A percentile compares a stretch with the other conserved stretches of the same genome.
phyloP scores from a whole-genome alignment of 176 grass and related monocot species.

The Carex parvula region DNA sequence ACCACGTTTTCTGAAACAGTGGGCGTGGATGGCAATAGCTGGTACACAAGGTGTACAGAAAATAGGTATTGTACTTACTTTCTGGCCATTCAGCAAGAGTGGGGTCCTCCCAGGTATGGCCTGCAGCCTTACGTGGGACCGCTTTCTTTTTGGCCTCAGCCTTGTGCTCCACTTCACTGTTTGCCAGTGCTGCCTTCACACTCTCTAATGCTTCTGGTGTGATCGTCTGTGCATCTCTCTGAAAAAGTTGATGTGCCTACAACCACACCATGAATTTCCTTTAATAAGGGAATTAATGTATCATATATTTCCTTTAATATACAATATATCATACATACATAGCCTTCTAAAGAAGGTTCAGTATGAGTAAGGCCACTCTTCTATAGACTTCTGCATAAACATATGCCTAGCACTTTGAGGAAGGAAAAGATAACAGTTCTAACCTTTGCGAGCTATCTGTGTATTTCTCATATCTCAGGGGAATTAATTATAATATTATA shows the following conservation, averaged over 20 bases:
- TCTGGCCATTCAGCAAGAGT: slow-evolving; percentile 94
- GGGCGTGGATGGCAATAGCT: neutral
- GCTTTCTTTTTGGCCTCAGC: slow-evolving; percentile 73
- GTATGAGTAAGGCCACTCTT: neutral
- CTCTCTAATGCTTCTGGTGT: slow-evolving; percentile 90
- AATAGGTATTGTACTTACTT: slow-evolving; percentile 35
- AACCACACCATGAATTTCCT: neutral
- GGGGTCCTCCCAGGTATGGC: slow-evolving; percentile 80
- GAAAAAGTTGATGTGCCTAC: slow-evolving; percentile 90
- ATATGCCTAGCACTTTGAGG: neutral
- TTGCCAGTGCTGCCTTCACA: slow-evolving; percentile 91
- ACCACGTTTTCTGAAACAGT: neutral
- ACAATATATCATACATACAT: neutral
- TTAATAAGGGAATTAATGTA: neutral
- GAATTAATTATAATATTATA: neutral
- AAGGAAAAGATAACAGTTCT: neutral
- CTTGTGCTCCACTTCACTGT: slow-evolving; percentile 59
- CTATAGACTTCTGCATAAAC: neutral
- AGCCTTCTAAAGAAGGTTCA: neutral
- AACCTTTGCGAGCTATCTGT: neutral
- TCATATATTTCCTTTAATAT: neutral
- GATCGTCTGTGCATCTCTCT: slow-evolving; percentile 88
- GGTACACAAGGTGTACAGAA: neutral
- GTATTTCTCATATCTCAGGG: neutral
- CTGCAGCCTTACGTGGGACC: slow-evolving; percentile 69